Base-by-base conservation (phyloP, 306 rosid species). In the Gynostemma pentaphyllum region DNA sequence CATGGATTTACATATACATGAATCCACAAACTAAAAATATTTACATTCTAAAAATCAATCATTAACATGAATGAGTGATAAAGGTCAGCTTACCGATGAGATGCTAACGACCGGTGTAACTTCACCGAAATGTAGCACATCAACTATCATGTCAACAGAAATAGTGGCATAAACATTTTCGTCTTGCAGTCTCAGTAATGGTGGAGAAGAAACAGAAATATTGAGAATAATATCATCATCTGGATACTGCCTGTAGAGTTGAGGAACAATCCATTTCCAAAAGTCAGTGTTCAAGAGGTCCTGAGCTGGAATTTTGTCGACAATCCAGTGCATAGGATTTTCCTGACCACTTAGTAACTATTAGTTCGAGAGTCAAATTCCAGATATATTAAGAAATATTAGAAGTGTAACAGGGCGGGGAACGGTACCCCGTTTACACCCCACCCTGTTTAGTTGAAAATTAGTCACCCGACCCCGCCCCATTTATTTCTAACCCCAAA, bases 231-330 rank as follows among this genome's bases (percentile, higher is more conserved):
- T 85, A 73, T 81, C 81, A 49, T 83, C 78, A 68, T 91, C 45
- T 64, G 98, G 98, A 76, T 88, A 91, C 37, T 37, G 63, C 72
- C 68, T 76, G 89, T 83, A 91, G 24, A 91, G 74, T 72, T 72
- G 85, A 69, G 98, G 98, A 78, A 88, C 47, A 70, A 88, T 54
- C 74, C 78, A 76, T 82, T 75, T 88, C 98, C 96, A 91, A 53
- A 64, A 74, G 5, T 86, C 72, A 47, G 96, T 88, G 77, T 85
- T 88, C 77, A 88, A 64, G 73, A 80, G 68, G 39, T 77, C 50
- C 72, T 75, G 89, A 67, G 79, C 75, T 1, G 95, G 81, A 60
- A 72, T 53, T 29, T 79, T 75, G 68, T 85, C 75, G 59, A 88
- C 69, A 59, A 66, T 67, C 92, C 90, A 79, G 30, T 82, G 81